Conservation (phyloP, 148 eudicot species). For the Fagopyrum homotropicum region DNA sequence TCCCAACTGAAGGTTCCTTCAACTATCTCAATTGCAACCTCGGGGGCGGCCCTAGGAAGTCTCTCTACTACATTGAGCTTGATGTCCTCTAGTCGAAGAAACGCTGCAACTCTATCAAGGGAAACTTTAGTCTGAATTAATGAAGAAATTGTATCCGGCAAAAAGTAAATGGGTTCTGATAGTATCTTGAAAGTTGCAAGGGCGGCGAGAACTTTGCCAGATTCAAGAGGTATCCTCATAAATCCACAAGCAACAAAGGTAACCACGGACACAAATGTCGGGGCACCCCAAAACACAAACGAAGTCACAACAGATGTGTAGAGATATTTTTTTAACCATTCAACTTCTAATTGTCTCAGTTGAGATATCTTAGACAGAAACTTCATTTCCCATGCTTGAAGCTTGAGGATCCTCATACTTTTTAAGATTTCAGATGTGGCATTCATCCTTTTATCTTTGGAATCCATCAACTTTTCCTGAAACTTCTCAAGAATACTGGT, state of each 20-base stretch:
- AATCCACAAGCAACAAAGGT: constrained; percentile 34
- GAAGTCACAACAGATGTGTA: constrained; percentile 22
- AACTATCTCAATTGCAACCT: constrained; percentile 31
- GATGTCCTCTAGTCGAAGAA: constrained; percentile 43
- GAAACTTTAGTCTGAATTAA: constrained; percentile 46
- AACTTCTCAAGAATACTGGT: constrained; percentile 29
- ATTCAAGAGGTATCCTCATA: constrained; percentile 37
- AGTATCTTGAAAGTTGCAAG: constrained; percentile 46
- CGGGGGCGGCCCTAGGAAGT: constrained; percentile 27
- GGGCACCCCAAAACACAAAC: constrained; percentile 35
- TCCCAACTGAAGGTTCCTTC: constrained; percentile 50
- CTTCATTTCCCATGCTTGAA: constrained; percentile 50
- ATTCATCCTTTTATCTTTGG: constrained; percentile 42
- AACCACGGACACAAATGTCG: constrained; percentile 33
- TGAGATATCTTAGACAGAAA: constrained; percentile 34
- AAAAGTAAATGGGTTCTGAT: constrained; percentile 38
- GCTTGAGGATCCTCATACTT: constrained; percentile 43
- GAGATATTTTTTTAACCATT: constrained; percentile 34
- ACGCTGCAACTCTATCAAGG: constrained; percentile 40
- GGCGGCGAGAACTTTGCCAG: constrained; percentile 39
- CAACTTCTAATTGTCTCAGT: constrained; percentile 26
- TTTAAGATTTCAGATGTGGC: constrained; percentile 42
- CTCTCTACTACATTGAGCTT: constrained; percentile 26
- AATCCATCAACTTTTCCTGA: constrained; percentile 31
- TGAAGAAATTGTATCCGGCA: constrained; percentile 42